Evolutionary conservation across 78 protist genomes (phyloP).

Genomic region (Pigoraptor vietnamica): DNA sequence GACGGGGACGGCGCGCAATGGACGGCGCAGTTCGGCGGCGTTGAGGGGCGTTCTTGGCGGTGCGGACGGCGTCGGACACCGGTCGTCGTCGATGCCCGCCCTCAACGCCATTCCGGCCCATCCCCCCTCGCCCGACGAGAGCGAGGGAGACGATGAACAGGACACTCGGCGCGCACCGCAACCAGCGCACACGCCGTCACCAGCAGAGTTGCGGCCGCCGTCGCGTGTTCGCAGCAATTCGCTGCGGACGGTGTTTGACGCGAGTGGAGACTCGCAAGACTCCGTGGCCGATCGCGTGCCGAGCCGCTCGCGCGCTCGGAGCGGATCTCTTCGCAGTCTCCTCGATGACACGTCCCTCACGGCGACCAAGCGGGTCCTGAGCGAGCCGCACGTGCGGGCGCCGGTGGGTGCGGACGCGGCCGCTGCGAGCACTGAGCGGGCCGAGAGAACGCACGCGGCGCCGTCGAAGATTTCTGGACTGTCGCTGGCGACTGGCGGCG

Average conservation of each 20-base stretch:
- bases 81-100: background rate
- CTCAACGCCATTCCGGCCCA: background rate
- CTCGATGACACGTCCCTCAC: too few species aligned
- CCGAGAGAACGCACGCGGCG: too few species aligned
- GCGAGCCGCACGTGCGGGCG: background rate
- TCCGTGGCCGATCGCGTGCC: too few species aligned
- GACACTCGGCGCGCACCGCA: too few species aligned
- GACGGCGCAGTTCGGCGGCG: background rate
- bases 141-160: too few species aligned
- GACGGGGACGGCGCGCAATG: background rate
- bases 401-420: background rate
- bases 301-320: too few species aligned
- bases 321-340: too few species aligned
- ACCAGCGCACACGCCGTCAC: too few species aligned
- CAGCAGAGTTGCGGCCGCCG: too few species aligned
- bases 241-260: background rate
- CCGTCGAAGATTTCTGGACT: too few species aligned
- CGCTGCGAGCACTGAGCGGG: background rate
- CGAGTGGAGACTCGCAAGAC: too few species aligned
- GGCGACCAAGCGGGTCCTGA: background rate
- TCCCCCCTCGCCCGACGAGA: too few species aligned
- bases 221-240: background rate
- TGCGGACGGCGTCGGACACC: background rate
- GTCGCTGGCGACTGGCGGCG: background rate
- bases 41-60: background rate